These are phyloP conservation scores for Lepidium sativum DNA, from an alignment of 345 rosid genomes.

Conservation along the genomic window DNA sequence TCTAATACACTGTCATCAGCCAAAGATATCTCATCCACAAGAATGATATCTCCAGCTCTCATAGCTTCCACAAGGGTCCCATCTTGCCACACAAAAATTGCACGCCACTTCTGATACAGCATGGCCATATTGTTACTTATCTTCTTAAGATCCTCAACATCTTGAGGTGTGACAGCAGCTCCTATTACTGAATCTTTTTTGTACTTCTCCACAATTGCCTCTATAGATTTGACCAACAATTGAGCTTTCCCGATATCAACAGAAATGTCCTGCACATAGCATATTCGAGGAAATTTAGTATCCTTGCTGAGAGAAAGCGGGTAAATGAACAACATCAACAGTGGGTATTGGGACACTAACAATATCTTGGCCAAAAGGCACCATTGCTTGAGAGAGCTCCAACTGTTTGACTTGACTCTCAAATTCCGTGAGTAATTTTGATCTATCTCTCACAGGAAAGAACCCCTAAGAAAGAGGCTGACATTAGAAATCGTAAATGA, in stretches of 20 bases:
- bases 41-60: slow-evolving; percentile 79
- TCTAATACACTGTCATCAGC: slow-evolving; percentile 98
- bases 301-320: neutral
- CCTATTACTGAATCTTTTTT: slow-evolving; percentile 34
- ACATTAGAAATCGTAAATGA: neutral
- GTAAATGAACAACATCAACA: neutral
- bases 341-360: slow-evolving; percentile 31
- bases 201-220: slow-evolving; percentile 29
- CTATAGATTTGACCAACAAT: slow-evolving; percentile 41
- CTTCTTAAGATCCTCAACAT: slow-evolving; percentile 46
- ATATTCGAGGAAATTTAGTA: neutral
- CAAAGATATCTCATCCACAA: slow-evolving; percentile 93
- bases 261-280: slow-evolving; percentile 44
- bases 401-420: slow-evolving; percentile 42
- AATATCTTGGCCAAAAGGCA: slow-evolving; percentile 23
- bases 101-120: slow-evolving; percentile 69
- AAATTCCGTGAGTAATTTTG: slow-evolving; percentile 52
- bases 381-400: slow-evolving; percentile 45
- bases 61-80: slow-evolving; percentile 94
- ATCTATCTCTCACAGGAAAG: slow-evolving; percentile 83
- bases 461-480: slow-evolving; percentile 57
- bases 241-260: slow-evolving; percentile 59
- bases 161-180: slow-evolving; percentile 30
- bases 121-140: slow-evolving; percentile 41
- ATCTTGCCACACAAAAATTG: slow-evolving; percentile 92